phyloP scores from a whole-genome alignment of 768 basidiomycete genomes.

The Suillus weaverae region DNA sequence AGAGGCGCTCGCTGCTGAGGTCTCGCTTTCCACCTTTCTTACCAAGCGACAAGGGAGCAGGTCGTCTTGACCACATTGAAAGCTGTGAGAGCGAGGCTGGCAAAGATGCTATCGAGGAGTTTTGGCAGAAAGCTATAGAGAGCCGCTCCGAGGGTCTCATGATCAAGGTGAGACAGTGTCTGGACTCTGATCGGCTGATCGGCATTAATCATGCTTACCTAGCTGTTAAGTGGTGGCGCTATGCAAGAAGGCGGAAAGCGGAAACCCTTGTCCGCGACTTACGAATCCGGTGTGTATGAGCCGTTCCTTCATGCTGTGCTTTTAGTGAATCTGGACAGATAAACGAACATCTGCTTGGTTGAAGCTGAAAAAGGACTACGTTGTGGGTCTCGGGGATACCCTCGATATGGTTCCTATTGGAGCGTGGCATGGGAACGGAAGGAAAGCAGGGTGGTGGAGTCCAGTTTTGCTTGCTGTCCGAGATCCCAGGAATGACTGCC shows the following conservation, averaged over 20 bases:
- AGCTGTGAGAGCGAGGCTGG: conserved; percentile 67
- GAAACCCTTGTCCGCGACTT: conserved; percentile 79
- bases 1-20: conserved; percentile 66
- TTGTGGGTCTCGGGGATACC: conserved; percentile 74
- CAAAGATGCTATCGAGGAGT: conserved; percentile 62
- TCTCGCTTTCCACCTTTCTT: conserved; percentile 55
- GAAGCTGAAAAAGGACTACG: conserved; percentile 92
- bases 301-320: not conserved
- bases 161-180: conserved; percentile 64
- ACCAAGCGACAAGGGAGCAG: conserved; percentile 44
- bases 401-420: conserved; percentile 72
- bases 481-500: conserved; percentile 58
- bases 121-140: conserved; percentile 74
- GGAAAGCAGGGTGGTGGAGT: conserved; percentile 92
- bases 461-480: conserved; percentile 81
- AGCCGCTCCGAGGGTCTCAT: conserved; percentile 90
- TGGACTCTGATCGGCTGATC: not conserved
- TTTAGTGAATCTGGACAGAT: conserved; percentile 41
- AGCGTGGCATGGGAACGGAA: conserved; percentile 88
- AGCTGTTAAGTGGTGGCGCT: conserved; percentile 67
- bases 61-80: conserved; percentile 73
- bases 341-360: conserved; percentile 86
- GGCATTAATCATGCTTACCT: conserved; percentile 13
- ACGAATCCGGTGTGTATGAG: conserved; percentile 62
- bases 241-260: conserved; percentile 43